phyloP scores from a whole-genome alignment of 2,329 filamentous ascomycete species.

The Ophiosphaerella herpotricha region DNA sequence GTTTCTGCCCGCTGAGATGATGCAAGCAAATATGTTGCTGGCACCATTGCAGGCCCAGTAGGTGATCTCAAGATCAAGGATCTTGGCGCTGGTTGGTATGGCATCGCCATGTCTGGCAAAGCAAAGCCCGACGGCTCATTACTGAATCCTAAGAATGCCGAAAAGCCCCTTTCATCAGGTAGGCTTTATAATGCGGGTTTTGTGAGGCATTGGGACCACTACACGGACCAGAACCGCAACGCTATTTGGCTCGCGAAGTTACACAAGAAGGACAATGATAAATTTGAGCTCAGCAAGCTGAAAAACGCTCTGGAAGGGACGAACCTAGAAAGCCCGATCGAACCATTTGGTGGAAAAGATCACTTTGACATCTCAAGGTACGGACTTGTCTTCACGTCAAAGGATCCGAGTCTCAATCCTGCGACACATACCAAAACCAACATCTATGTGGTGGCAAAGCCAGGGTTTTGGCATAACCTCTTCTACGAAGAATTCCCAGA shows the following conservation, averaged over 20 bases:
- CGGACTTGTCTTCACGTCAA: slow-evolving; percentile 74
- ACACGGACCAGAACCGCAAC: slow-evolving; percentile 69
- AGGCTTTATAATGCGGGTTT: slow-evolving; percentile 76
- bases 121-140: slow-evolving; percentile 71
- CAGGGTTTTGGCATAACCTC: slow-evolving; percentile 56
- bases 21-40: slow-evolving; percentile 47
- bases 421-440: slow-evolving; percentile 81
- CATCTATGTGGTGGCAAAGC: slow-evolving; percentile 69
- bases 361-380: slow-evolving; percentile 75
- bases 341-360: slow-evolving; percentile 76
- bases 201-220: slow-evolving; percentile 84
- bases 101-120: slow-evolving; percentile 60
- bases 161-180: slow-evolving; percentile 66
- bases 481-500: slow-evolving; percentile 12
- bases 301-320: slow-evolving; percentile 67
- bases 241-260: slow-evolving; percentile 75
- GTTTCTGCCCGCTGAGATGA: slow-evolving; percentile 1
- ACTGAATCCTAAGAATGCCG: slow-evolving; percentile 66
- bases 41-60: slow-evolving; percentile 52
- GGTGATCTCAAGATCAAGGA: slow-evolving; percentile 54
- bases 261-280: slow-evolving; percentile 21
- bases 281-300: slow-evolving; percentile 52
- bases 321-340: slow-evolving; percentile 68
- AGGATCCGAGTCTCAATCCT: slow-evolving; percentile 71
- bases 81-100: slow-evolving; percentile 45